These are phyloP conservation scores for Torulaspora franciscae DNA, from an alignment of 805 yeast species.

Conservation along the genomic window DNA sequence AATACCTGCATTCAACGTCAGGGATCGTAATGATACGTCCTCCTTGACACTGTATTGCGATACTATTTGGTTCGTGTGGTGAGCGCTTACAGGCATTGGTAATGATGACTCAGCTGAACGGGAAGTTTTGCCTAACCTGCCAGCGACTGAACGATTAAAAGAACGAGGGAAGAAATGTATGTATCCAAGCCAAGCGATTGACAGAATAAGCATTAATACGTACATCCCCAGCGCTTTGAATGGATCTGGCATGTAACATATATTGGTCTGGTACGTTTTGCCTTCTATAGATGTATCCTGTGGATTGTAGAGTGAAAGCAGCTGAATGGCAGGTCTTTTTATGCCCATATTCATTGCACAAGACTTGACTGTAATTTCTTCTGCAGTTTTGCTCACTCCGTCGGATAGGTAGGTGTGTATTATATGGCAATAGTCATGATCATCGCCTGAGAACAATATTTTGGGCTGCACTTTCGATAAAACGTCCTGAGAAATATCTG, in stretches of 20 bases:
- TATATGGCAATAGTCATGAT: slow-evolving; percentile 90
- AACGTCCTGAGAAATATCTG: slow-evolving; percentile 53
- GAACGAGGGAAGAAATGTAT: slow-evolving; percentile 30
- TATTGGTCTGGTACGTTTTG: slow-evolving; percentile 41
- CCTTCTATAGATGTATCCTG: slow-evolving; percentile 13
- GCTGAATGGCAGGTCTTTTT: slow-evolving; percentile 75
- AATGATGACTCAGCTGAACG: slow-evolving; percentile 10
- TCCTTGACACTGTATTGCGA: slow-evolving; percentile 10
- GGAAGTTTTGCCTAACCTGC: slow-evolving; percentile 10
- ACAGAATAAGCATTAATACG: slow-evolving; percentile 22
- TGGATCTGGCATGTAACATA: slow-evolving; percentile 58
- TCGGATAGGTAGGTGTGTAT: slow-evolving; percentile 42
- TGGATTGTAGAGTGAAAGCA: slow-evolving; percentile 61
- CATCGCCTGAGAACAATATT: slow-evolving; percentile 84
- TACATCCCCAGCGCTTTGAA: slow-evolving; percentile 41
- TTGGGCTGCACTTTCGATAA: slow-evolving; percentile 58
- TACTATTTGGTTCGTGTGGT: background rate
- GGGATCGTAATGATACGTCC: slow-evolving; percentile 3
- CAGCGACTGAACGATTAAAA: slow-evolving; percentile 20
- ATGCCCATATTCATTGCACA: slow-evolving; percentile 94
- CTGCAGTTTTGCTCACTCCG: slow-evolving; percentile 36
- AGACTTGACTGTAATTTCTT: slow-evolving; percentile 84
- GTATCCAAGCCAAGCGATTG: slow-evolving; percentile 19
- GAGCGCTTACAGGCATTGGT: slow-evolving; percentile 24
- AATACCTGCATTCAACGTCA: slow-evolving; percentile 9